Conservation (phyloP, 2,329 filamentous ascomycete species). For the Alternaria infectoria region DNA sequence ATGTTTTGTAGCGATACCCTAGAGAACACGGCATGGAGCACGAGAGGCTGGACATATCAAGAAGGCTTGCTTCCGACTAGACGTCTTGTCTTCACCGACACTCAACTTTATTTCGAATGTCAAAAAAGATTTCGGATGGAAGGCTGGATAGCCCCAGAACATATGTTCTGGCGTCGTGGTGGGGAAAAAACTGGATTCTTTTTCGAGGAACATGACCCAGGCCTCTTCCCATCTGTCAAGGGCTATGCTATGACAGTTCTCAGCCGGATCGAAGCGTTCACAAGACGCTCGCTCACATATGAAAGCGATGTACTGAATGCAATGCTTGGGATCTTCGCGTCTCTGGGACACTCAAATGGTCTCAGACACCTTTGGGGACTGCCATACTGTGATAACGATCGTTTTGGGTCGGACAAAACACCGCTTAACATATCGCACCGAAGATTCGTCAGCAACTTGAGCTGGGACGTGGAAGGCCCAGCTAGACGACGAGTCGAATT, state of each 20-base stretch:
- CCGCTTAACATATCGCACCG: not conserved
- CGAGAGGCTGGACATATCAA: not conserved
- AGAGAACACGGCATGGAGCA: not conserved
- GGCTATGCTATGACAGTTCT: not conserved
- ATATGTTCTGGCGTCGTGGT: not conserved
- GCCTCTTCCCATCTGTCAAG: not conserved
- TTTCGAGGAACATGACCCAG: not conserved
- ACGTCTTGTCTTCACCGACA: not conserved
- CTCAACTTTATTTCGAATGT: not conserved
- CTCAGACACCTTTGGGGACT: not conserved
- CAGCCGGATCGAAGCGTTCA: not conserved
- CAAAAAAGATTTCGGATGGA: not conserved
- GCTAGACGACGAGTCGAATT: not conserved
- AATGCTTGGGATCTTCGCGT: not conserved
- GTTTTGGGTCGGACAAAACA: not conserved
- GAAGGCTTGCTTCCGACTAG: not conserved
- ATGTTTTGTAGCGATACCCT: not conserved
- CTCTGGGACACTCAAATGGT: not conserved
- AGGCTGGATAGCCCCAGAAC: not conserved
- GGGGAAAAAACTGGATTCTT: not conserved
- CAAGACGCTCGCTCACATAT: not conserved
- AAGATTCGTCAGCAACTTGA: not conserved
- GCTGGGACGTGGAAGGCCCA: not conserved
- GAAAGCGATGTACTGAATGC: not conserved
- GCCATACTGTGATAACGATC: not conserved